phyloP scores from a whole-genome alignment of 139 green algal genomes.

The Chlamydomonas applanata region DNA sequence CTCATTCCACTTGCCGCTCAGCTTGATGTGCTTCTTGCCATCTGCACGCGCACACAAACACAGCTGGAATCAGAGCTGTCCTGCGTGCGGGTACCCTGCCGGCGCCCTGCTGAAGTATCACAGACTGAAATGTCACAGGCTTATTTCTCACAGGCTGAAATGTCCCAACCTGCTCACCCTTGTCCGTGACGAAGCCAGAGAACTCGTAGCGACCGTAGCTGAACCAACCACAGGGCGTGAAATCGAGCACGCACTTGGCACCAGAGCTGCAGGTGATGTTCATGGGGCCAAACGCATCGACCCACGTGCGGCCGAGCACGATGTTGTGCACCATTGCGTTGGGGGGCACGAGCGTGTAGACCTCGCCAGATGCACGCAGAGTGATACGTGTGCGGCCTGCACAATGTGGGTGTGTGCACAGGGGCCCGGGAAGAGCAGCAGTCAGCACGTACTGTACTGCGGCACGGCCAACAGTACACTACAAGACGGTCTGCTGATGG shows the following conservation, averaged over 20 bases:
- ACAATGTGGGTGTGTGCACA: not conserved
- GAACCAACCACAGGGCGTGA: constrained; percentile 94
- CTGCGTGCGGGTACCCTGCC: too few species aligned
- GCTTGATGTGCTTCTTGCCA: constrained; percentile 62
- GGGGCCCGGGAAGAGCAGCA: too few species aligned
- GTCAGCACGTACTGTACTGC: too few species aligned
- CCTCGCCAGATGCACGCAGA: constrained; percentile 73
- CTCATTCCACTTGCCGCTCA: constrained; percentile 86
- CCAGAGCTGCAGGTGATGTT: constrained; percentile 81
- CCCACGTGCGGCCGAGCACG: constrained; percentile 89
- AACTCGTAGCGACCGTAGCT: constrained; percentile 76
- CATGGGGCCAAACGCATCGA: constrained; percentile 88
- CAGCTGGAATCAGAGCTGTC: too few species aligned
- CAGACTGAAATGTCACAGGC: too few species aligned
- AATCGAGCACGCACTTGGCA: constrained; percentile 73
- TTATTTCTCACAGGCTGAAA: too few species aligned
- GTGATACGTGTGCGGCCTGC: constrained; percentile 85
- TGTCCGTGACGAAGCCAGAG: constrained; percentile 42
- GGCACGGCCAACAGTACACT: too few species aligned
- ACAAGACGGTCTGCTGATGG: too few species aligned
- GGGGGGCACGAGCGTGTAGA: constrained; percentile 82
- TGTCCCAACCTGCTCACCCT: too few species aligned
- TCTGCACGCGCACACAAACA: too few species aligned
- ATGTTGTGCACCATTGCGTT: constrained; percentile 92
- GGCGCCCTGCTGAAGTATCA: too few species aligned